Percentiles rank a stretch among this genome's conserved stretches.
Evolutionary conservation across 2,329 filamentous ascomycete genomes (phyloP).

Genomic region (Xylaria sp.): DNA sequence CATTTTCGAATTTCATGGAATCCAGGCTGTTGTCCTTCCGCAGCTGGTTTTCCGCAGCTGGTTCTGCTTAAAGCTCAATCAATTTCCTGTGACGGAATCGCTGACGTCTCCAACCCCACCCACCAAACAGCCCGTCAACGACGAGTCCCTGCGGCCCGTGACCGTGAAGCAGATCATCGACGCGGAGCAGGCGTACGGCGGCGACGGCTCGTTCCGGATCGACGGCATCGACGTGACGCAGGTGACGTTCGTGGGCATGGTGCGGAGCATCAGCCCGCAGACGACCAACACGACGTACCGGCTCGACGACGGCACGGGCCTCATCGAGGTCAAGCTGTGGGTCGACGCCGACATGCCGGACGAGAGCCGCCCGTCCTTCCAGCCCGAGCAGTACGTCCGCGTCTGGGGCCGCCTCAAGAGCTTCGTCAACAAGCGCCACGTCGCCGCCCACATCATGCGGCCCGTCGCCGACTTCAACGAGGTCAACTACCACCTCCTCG

Average conservation of each 20-base stretch:
- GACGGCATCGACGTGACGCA: constrained; percentile 75
- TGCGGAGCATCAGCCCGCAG: constrained; percentile 84
- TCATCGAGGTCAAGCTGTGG: constrained; percentile 90
- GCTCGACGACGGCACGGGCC: constrained; percentile 91
- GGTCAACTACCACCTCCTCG: constrained; percentile 87
- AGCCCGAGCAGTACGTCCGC: constrained; percentile 78
- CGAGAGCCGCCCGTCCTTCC: constrained; percentile 57
- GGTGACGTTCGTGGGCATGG: constrained; percentile 86
- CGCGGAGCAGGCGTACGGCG: constrained; percentile 72
- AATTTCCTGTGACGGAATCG: too few relatives aligned
- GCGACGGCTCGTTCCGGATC: constrained; percentile 74
- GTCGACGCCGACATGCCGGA: constrained; percentile 66
- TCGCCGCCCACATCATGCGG: constrained; percentile 80
- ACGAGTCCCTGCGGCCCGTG: constrained; percentile 88
- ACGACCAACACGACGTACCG: constrained; percentile 90
- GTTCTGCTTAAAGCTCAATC: too few relatives aligned
- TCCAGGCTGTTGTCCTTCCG: too few relatives aligned
- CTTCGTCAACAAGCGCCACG: constrained; percentile 81
- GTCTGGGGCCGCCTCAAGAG: constrained; percentile 83
- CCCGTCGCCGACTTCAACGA: constrained; percentile 86
- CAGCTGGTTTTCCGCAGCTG: too few relatives aligned
- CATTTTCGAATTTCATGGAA: constrained; percentile 4
- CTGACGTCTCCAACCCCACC: constrained; percentile 3
- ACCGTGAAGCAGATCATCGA: constrained; percentile 95
- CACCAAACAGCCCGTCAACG: constrained; percentile 60